phyloP scores from a whole-genome alignment of 2,329 filamentous ascomycete genomes.

The Scopulariopsis brevicaulis region DNA sequence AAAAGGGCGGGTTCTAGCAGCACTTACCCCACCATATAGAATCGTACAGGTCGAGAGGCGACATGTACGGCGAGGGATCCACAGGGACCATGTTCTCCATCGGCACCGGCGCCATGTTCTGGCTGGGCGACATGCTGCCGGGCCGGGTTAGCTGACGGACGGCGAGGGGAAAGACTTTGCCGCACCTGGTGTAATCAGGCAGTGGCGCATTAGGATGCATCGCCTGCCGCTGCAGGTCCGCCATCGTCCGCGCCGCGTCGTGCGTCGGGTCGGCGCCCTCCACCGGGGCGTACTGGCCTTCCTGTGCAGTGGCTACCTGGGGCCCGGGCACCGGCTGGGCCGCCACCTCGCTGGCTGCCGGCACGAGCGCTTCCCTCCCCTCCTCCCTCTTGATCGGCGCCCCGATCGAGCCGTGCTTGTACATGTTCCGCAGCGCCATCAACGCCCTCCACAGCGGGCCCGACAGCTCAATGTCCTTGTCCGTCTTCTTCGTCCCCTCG shows the following conservation, averaged over 20 bases:
- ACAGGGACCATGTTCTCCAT: slow-evolving; percentile 34
- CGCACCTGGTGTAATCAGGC: slow-evolving; percentile 31
- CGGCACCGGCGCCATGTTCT: slow-evolving; percentile 11
- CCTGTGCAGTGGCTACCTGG: background rate
- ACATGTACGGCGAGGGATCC: slow-evolving; percentile 48
- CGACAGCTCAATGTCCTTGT: slow-evolving; percentile 50
- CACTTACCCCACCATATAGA: slow-evolving; percentile 56
- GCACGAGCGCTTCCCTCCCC: slow-evolving; percentile 35
- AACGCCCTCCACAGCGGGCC: slow-evolving; percentile 51
- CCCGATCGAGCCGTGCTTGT: slow-evolving; percentile 50
- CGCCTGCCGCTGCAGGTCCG: slow-evolving; percentile 39
- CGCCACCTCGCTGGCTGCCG: slow-evolving; percentile 9
- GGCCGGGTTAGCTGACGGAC: background rate
- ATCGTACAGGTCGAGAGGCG: slow-evolving; percentile 57
- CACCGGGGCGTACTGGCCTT: background rate
- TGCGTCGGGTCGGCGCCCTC: slow-evolving; percentile 38
- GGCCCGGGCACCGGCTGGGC: background rate
- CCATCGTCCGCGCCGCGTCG: slow-evolving; percentile 53
- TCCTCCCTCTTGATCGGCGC: slow-evolving; percentile 35
- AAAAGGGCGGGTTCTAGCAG: background rate
- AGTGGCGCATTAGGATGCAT: slow-evolving; percentile 32
- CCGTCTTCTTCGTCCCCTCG: slow-evolving; percentile 39
- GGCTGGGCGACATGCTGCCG: background rate
- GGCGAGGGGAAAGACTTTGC: background rate
- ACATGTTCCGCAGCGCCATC: slow-evolving; percentile 52